Percentiles rank a stretch among this genome's conserved stretches.
Evolutionary conservation across 2,329 filamentous ascomycete genomes (phyloP).

Genomic region (Penicillium freii): DNA sequence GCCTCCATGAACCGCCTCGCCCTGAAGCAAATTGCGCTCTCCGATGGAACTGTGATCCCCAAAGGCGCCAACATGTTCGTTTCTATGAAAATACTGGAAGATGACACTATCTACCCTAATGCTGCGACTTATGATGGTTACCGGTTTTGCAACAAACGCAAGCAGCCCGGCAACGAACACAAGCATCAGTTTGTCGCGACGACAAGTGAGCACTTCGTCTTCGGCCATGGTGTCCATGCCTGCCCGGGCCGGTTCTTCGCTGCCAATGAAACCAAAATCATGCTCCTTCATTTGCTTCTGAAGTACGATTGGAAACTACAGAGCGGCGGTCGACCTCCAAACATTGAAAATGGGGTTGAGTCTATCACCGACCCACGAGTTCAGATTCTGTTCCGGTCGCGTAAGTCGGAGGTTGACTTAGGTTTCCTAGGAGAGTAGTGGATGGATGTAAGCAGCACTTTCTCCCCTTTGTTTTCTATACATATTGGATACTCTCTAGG

Average conservation of each 20-base stretch:
- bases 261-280: slow-evolving; percentile 56
- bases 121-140: slow-evolving; percentile 35
- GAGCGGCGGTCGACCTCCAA: slow-evolving; percentile 38
- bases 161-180: slow-evolving; percentile 32
- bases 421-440: slow-evolving; percentile 18
- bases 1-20: slow-evolving; percentile 30
- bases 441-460: not conserved
- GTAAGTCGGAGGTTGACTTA: slow-evolving; percentile 29
- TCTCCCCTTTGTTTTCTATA: not conserved
- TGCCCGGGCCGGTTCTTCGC: slow-evolving; percentile 58
- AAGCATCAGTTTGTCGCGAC: slow-evolving; percentile 33
- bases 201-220: slow-evolving; percentile 31
- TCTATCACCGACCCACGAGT: slow-evolving; percentile 36
- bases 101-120: slow-evolving; percentile 29
- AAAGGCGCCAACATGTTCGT: slow-evolving; percentile 28
- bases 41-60: slow-evolving; percentile 33
- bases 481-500: not conserved
- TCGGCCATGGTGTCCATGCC: slow-evolving; percentile 39
- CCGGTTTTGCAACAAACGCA: slow-evolving; percentile 34
- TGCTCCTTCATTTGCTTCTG: slow-evolving; percentile 51
- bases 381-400: slow-evolving; percentile 27
- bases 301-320: slow-evolving; percentile 54
- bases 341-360: slow-evolving; percentile 48
- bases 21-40: slow-evolving; percentile 23
- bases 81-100: slow-evolving; percentile 24